Evolutionary conservation across 164 flowering plant species (phyloP).

Genomic region (Stephania yunnanensis): DNA sequence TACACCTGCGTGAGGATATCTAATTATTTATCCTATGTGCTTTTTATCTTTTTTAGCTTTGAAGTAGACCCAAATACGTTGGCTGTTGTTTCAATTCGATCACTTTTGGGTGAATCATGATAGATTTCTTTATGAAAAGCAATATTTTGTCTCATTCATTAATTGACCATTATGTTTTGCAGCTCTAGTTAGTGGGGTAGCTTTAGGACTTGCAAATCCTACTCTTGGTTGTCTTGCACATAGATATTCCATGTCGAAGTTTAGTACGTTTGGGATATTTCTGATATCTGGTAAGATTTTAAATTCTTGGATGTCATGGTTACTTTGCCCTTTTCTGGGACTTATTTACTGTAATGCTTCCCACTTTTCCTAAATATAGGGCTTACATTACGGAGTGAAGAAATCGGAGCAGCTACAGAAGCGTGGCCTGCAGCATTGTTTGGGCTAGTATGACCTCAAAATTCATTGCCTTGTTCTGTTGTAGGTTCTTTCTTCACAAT

Average conservation of each 20-base stretch:
- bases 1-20: background rate
- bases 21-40: background rate
- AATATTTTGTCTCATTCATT: background rate
- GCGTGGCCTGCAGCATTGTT: constrained; percentile 89
- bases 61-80: background rate
- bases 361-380: constrained; percentile 34
- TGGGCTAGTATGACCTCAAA: constrained; percentile 83
- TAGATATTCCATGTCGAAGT: constrained; percentile 54
- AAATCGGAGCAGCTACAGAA: constrained; percentile 69
- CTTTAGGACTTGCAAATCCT: constrained; percentile 72
- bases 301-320: background rate
- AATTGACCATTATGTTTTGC: constrained; percentile 18
- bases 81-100: background rate
- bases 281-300: constrained; percentile 60
- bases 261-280: constrained; percentile 83
- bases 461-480: constrained; percentile 30
- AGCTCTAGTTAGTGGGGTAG: constrained; percentile 84
- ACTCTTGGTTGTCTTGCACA: constrained; percentile 78
- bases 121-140: background rate
- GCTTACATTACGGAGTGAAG: constrained; percentile 65
- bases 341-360: background rate
- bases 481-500: constrained; percentile 23
- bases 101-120: background rate
- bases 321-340: background rate
- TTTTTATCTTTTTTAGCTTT: background rate